phyloP scores from a whole-genome alignment of 305 asterid species.

The Plantago coronopus region DNA sequence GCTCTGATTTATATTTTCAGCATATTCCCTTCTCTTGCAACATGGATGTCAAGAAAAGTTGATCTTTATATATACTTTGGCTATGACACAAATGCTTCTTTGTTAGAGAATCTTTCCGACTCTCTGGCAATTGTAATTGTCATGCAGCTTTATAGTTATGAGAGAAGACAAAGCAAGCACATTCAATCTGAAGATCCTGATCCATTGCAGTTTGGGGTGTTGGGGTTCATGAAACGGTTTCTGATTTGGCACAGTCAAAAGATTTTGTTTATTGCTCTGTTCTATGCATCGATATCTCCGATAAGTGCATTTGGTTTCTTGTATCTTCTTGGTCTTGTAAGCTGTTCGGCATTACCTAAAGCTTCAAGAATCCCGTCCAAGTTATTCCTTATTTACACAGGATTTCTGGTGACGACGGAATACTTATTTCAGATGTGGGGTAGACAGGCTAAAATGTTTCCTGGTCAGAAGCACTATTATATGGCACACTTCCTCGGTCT shows the following conservation, averaged over 20 bases:
- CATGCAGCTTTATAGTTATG: constrained; percentile 99
- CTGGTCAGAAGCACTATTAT: constrained; percentile 73
- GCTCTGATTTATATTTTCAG: constrained; percentile 66
- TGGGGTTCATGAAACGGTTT: constrained; percentile 72
- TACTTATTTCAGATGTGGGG: constrained; percentile 99
- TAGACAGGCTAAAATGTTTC: constrained; percentile 77
- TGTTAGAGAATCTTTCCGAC: constrained; percentile 81
- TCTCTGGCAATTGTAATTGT: constrained; percentile 86
- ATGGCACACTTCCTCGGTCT: constrained; percentile 75
- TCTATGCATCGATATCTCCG: constrained; percentile 89
- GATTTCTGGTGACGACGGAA: constrained; percentile 65
- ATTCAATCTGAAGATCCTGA: constrained; percentile 52
- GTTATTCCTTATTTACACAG: constrained; percentile 73
- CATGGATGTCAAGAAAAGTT: constrained; percentile 68
- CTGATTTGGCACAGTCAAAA: constrained; percentile 97
- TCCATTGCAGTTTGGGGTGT: constrained; percentile 59
- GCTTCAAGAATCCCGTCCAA: constrained; percentile 85
- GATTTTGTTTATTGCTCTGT: constrained; percentile 64
- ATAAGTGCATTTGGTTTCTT: constrained; percentile 81
- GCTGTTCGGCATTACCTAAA: constrained; percentile 72
- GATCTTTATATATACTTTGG: constrained; percentile 68
- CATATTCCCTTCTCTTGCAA: constrained; percentile 76
- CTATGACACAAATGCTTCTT: constrained; percentile 61
- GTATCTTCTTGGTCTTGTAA: constrained; percentile 75
- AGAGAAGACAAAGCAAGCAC: constrained; percentile 87